phyloP scores from a whole-genome alignment of 768 basidiomycete species.

The Naganishia vaughanmartiniae region DNA sequence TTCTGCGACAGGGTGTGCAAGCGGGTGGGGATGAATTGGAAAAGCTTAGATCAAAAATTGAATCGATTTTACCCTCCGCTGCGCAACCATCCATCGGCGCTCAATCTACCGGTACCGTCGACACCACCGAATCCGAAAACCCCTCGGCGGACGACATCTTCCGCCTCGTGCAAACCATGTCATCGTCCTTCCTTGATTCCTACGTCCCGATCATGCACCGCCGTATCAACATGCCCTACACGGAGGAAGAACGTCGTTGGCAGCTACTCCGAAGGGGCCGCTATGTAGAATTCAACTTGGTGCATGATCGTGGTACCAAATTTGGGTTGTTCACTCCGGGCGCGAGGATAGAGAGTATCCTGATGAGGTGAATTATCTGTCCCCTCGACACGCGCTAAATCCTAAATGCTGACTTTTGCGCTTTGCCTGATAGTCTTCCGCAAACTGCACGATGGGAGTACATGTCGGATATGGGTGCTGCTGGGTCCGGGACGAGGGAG shows the following conservation, averaged over 20 bases:
- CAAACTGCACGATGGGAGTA: conserved; percentile 89
- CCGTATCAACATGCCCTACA: conserved; percentile 56
- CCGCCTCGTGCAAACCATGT: conserved; percentile 66
- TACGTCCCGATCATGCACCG: conserved; percentile 79
- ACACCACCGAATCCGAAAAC: conserved; percentile 53
- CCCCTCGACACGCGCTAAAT: background rate
- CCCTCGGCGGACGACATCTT: conserved; percentile 61
- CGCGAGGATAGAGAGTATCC: conserved; percentile 80
- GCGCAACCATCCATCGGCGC: conserved; percentile 39
- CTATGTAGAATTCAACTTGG: conserved; percentile 92
- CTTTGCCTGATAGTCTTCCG: conserved; percentile 56
- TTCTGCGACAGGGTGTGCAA: background rate
- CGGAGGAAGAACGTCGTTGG: conserved; percentile 72
- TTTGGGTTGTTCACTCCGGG: conserved; percentile 81
- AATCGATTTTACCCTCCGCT: conserved; percentile 34
- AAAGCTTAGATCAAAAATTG: conserved; percentile 5
- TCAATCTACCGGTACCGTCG: conserved; percentile 48
- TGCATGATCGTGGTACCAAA: conserved; percentile 82
- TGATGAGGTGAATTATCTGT: conserved; percentile 63
- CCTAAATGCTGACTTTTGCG: conserved; percentile 13
- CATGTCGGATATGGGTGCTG: conserved; percentile 68
- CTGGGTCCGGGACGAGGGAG: conserved; percentile 63
- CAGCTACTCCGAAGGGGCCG: conserved; percentile 85
- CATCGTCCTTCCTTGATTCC: conserved; percentile 79
- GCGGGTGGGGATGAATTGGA: background rate